phyloP scores from a whole-genome alignment of 345 rosid genomes.

The Corymbia maculata region DNA sequence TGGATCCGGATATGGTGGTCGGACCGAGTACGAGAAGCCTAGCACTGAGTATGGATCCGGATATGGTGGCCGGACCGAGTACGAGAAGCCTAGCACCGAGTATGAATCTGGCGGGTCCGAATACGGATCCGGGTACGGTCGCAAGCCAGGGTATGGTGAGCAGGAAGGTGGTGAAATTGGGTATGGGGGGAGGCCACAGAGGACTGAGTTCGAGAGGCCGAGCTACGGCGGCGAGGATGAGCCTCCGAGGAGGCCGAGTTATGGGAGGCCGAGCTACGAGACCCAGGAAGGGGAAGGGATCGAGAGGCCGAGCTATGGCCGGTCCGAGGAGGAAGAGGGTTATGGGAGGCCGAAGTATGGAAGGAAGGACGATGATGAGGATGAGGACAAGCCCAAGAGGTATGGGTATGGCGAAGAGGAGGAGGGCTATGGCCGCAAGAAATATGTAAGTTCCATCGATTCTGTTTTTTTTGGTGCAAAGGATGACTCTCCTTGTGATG shows the following conservation, averaged over 20 bases:
- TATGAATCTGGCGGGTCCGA: slow-evolving; percentile 1
- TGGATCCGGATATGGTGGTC: slow-evolving; percentile 3
- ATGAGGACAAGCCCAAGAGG: slow-evolving; percentile 22
- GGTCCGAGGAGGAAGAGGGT: slow-evolving; percentile 29
- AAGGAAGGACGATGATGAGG: slow-evolving; percentile 30
- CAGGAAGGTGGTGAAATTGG: slow-evolving; percentile 7
- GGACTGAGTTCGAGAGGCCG: slow-evolving; percentile 15
- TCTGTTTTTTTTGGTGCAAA: neutral
- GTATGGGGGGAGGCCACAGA: slow-evolving; percentile 13
- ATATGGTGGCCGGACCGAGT: slow-evolving; percentile 17
- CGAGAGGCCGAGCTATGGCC: slow-evolving; percentile 21
- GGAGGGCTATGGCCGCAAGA: slow-evolving; percentile 70
- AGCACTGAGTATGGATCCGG: slow-evolving; percentile 15
- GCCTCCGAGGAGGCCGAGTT: slow-evolving; percentile 5
- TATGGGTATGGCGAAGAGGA: slow-evolving; percentile 53
- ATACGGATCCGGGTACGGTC: slow-evolving; percentile 7
- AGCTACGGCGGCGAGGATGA: slow-evolving; percentile 8
- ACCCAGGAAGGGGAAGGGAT: slow-evolving; percentile 6
- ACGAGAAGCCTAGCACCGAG: slow-evolving; percentile 7
- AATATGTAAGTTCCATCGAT: slow-evolving; percentile 44
- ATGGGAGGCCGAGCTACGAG: slow-evolving; percentile 5
- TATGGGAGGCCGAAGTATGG: slow-evolving; percentile 28
- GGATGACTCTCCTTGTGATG: neutral
- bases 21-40: neutral
- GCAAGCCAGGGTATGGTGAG: slow-evolving; percentile 2